Evolutionary conservation across 257 asterid genomes (phyloP).

Genomic region (Gentiana macrophylla): DNA sequence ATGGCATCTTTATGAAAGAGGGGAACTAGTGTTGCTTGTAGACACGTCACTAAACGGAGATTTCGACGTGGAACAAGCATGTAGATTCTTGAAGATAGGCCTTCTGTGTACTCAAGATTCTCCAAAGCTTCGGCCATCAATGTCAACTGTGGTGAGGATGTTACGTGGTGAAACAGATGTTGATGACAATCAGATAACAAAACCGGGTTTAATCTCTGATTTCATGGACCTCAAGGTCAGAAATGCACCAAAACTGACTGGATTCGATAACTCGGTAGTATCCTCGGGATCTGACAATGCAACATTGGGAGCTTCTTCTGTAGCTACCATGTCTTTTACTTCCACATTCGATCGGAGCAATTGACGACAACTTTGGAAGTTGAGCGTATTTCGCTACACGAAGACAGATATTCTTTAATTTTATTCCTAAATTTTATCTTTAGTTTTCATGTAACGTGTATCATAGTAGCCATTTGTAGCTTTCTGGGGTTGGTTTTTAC

Average conservation of each 20-base stretch:
- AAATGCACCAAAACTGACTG: constrained; percentile 30
- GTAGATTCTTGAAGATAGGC: constrained; percentile 71
- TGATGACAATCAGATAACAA: constrained; percentile 42
- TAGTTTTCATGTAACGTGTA: too few relatives aligned
- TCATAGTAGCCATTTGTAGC: too few relatives aligned
- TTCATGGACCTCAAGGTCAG: constrained; percentile 81
- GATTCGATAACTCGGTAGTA: constrained; percentile 18
- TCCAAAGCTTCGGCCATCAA: constrained; percentile 80
- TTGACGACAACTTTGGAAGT: neutral
- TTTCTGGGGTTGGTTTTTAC: too few relatives aligned
- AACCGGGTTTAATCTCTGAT: constrained; percentile 86
- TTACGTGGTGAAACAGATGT: constrained; percentile 42
- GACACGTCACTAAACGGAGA: constrained; percentile 60
- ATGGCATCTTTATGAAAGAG: constrained; percentile 69
- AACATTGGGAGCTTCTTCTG: constrained; percentile 43
- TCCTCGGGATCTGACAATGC: constrained; percentile 45
- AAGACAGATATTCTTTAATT: too few relatives aligned
- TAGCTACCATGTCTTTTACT: constrained; percentile 39
- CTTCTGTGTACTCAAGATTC: constrained; percentile 89
- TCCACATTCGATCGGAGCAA: constrained; percentile 15
- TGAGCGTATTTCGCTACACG: too few relatives aligned
- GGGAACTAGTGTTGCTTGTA: constrained; percentile 51
- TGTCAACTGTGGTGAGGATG: constrained; percentile 73
- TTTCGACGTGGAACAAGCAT: constrained; percentile 77
- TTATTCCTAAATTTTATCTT: too few relatives aligned